Evolutionary conservation across 2,329 filamentous ascomycete genomes (phyloP), one percentile per base, ranked within the genome.

Genomic region (Simplicillium sp.): DNA sequence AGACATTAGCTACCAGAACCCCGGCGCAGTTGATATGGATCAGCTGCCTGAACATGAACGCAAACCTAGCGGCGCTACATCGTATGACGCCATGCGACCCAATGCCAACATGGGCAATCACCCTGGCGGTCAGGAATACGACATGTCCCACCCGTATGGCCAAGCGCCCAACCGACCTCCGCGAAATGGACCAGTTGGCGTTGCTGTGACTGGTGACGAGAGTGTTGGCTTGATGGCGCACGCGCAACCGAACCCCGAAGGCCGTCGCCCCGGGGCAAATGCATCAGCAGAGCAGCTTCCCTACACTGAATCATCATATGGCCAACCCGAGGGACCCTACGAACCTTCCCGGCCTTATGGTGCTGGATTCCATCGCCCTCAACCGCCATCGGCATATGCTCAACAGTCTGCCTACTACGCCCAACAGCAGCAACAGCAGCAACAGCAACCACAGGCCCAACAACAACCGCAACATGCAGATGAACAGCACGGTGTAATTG

Each of bases 1-100:
- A 14, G 73, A 79, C 46, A 41, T 59, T 33, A 74, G 70, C 49
- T 77, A 77, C 50, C 59, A 62, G 44, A 46, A 61, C 41, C 61
- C 65, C 33, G 53, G 48, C 34, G 45, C 43, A 40, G 47, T 63
- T 33, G 63, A 66, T 46, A 51, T 62, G 52, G 54, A 67, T 9
- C 52, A 45, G 62, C 48, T 46, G 62, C 48, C 49, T 68, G 50
- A 51, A 56, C 50, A 25, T 25, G 43, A 61, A 51, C 52, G 36
- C 25, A 52, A 54, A 42, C 34, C 35, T 11, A 41, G 42, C 32
- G 39, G 25, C 28, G 43, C 40, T 37, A 49, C 29, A 15, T 48
- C 48, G 4, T 59, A 56, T 34, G 50, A 54, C 9, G 44, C 44
- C 39, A 46, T 43, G 39, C 43, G 41, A 14, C 42, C 54, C 5